Percentiles rank a stretch among this genome's conserved stretches.
Evolutionary conservation across 2,329 filamentous ascomycete genomes (phyloP).

Genomic region (Paracamarosporium sp.): DNA sequence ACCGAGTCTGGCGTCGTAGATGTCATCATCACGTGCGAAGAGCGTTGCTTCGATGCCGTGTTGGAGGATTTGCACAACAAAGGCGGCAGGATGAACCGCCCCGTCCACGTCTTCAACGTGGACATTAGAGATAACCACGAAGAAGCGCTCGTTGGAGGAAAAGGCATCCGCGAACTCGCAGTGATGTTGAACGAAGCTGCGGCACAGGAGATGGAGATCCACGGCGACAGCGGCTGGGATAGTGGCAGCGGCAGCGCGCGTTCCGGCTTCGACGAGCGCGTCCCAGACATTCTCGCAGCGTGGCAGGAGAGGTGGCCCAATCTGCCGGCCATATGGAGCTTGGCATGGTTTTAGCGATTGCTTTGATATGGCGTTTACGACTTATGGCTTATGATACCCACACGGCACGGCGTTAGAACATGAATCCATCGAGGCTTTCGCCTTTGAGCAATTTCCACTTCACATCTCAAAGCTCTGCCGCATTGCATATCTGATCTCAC

Average conservation of each 20-base stretch:
- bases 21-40: conserved; percentile 95
- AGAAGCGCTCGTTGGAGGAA: conserved; percentile 88
- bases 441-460: no score
- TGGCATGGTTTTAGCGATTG: conserved; percentile 80
- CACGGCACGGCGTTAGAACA: conserved; percentile 10
- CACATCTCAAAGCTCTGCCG: no score
- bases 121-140: conserved; percentile 99
- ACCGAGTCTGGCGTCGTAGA: conserved; percentile 91
- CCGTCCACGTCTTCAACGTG: conserved; percentile 97
- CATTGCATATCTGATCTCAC: no score
- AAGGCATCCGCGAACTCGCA: conserved; percentile 90
- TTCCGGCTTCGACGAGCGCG: conserved; percentile 85
- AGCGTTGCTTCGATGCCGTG: conserved; percentile 97
- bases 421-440: background rate
- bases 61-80: conserved; percentile 90
- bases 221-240: conserved; percentile 72
- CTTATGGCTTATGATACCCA: conserved; percentile 12
- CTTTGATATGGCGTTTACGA: background rate
- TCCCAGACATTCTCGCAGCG: conserved; percentile 86
- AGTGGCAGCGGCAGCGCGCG: conserved; percentile 64
- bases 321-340: conserved; percentile 88
- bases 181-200: conserved; percentile 83
- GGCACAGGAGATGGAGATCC: conserved; percentile 72
- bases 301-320: conserved; percentile 98
- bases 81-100: conserved; percentile 84